Evolutionary conservation across 2,329 filamentous ascomycete genomes (phyloP), one percentile per base, ranked within the genome.

Genomic region (Arachnomyces sp.): DNA sequence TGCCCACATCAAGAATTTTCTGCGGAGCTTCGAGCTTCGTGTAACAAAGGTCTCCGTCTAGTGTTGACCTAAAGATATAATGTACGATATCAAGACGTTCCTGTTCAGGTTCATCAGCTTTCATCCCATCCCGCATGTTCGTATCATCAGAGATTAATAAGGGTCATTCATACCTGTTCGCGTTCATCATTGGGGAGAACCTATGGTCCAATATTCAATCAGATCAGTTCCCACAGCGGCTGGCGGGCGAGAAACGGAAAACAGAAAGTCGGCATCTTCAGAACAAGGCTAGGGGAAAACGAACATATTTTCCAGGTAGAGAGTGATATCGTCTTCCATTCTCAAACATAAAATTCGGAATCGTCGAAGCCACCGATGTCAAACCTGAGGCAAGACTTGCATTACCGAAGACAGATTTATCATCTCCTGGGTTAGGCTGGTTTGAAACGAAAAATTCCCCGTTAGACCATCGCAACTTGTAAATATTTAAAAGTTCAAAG

Each of bases 1-100:
- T 73, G 5, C 71, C 71, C 12, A 73, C 53, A 50, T 74, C 72
- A 4, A 74, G 58, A 15, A 67, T 64, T 30, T 61, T 56, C 30
- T 56, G 58, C 2, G 63, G 62, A 3, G 61, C 52, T 1, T 60
- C 50, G 8, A 71, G 49, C 3, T 71, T 70, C 11, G 68, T 64
- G 13, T 34, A 40, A 34, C 34, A 32, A 25, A 40, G 29, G n/a
- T 30, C 34, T 2, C 38, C 38, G 9, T 28, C 38, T 25, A 25
- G 9, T 25, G 21, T 25, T 25, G 21, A 5, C 21, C 21, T 25
- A 9, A 25, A 25, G 21, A 25, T 25, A 25, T 25, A 25, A 25
- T 25, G 21, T 9, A 25, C 21, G 21, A 25, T 5, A 25, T 25
- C 21, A 25, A 25, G 21, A 9, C 21, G 21, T 9, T 25, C 21